phyloP scores from a whole-genome alignment of 2,329 filamentous ascomycete species.

The Chaetomiaceae sp. region DNA sequence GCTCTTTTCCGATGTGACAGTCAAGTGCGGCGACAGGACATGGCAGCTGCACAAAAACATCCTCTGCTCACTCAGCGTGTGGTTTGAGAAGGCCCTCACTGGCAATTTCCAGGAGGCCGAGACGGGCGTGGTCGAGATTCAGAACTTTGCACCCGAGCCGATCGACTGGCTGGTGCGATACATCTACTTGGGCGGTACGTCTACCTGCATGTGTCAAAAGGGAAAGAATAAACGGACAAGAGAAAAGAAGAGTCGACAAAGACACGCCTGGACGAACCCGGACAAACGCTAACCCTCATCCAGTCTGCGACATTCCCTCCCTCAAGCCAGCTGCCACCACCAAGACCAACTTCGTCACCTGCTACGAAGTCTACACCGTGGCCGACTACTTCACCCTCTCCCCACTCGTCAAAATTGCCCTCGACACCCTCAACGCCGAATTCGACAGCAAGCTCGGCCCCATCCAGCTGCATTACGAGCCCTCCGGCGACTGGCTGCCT shows the following conservation, averaged over 20 bases:
- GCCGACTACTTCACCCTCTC: slow-evolving; percentile 23
- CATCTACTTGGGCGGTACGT: slow-evolving; percentile 25
- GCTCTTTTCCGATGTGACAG: slow-evolving; percentile 23
- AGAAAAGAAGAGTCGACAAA: no score
- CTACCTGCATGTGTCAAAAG: not conserved
- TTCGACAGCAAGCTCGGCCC: slow-evolving; percentile 15
- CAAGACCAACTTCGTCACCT: slow-evolving; percentile 23
- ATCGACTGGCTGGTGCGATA: slow-evolving; percentile 23
- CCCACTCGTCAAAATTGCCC: slow-evolving; percentile 19
- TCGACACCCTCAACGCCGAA: slow-evolving; percentile 18
- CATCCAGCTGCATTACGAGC: slow-evolving; percentile 17
- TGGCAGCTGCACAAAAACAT: slow-evolving; percentile 28
- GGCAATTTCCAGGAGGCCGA: slow-evolving; percentile 23
- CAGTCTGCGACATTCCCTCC: slow-evolving; percentile 19
- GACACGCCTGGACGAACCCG: no score
- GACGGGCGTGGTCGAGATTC: slow-evolving; percentile 21
- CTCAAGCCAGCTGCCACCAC: slow-evolving; percentile 1
- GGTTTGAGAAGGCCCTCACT: slow-evolving; percentile 27
- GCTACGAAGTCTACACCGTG: slow-evolving; percentile 30
- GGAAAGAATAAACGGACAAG: no score
- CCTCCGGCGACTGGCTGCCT: slow-evolving; percentile 16
- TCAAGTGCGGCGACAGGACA: slow-evolving; percentile 22
- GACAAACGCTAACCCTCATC: not conserved
- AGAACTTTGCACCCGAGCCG: slow-evolving; percentile 20
- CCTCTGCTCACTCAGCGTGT: slow-evolving; percentile 25